Percentiles rank a stretch among this genome's conserved stretches.
Evolutionary conservation across 495 filamentous ascomycete species (phyloP).

Genomic region (Hypoxylon subgilvum): DNA sequence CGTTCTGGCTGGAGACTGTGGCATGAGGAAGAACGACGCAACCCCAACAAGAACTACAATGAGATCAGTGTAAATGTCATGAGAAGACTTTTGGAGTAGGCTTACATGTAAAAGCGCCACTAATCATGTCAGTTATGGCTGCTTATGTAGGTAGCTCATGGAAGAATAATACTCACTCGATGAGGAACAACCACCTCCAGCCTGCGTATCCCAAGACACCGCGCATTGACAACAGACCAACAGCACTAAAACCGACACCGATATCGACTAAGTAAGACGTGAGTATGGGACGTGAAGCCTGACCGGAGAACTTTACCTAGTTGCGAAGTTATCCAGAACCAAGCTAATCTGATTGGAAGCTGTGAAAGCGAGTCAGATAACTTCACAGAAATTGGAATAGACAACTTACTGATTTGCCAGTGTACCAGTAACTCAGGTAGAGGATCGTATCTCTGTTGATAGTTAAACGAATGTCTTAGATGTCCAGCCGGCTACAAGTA

Average conservation of each 20-base stretch:
- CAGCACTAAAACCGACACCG: conserved; percentile 70
- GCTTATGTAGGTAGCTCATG: neutral
- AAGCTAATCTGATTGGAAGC: conserved; percentile 36
- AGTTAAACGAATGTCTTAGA: neutral
- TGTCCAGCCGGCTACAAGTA: neutral
- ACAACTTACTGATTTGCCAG: conserved; percentile 28
- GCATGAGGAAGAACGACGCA: conserved; percentile 70
- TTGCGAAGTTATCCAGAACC: conserved; percentile 38
- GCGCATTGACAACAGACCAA: conserved; percentile 71
- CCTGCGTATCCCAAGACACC: conserved; percentile 63
- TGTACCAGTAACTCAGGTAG: conserved; percentile 37
- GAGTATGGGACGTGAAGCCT: neutral
- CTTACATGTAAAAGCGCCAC: conserved; percentile 35
- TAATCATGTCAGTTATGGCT: conserved; percentile 12
- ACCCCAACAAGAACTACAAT: conserved; percentile 62
- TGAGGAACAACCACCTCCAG: conserved; percentile 75
- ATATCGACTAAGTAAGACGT: conserved; percentile 58
- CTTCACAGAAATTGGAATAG: neutral
- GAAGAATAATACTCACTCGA: conserved; percentile 41
- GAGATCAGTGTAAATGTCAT: neutral
- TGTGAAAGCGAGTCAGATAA: conserved; percentile 7
- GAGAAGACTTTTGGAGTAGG: neutral
- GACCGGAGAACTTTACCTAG: conserved; percentile 14
- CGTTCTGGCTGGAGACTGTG: conserved; percentile 72
- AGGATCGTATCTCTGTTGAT: conserved; percentile 30